Evolutionary conservation across 768 basidiomycete genomes (phyloP).

Genomic region (Lactarius vividus): DNA sequence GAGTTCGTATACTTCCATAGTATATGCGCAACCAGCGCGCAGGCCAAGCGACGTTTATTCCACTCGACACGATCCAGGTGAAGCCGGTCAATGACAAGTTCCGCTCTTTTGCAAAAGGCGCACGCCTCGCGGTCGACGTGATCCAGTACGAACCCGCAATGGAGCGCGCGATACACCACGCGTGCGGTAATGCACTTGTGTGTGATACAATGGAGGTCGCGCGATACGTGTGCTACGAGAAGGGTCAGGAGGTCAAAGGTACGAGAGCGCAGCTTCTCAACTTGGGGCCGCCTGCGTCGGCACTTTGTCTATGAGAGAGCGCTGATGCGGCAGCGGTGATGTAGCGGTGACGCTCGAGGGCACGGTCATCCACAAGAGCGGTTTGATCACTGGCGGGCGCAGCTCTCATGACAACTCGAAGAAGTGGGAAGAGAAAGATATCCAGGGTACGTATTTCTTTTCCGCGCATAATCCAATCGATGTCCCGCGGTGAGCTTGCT

Average conservation of each 20-base stretch:
- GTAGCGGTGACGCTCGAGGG: conserved; percentile 95
- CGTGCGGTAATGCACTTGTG: conserved; percentile 91
- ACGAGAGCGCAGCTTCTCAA: conserved; percentile 24
- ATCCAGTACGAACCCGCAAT: conserved; percentile 68
- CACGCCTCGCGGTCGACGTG: conserved; percentile 58
- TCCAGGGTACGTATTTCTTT: conserved; percentile 59
- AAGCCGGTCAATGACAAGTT: conserved; percentile 95
- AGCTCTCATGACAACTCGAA: conserved; percentile 72
- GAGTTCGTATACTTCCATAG: conserved; percentile 37
- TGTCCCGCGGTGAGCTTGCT: neutral
- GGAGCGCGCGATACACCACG: conserved; percentile 94
- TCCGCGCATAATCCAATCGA: neutral
- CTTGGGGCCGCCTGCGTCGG: neutral
- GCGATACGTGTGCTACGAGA: conserved; percentile 86
- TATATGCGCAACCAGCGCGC: conserved; percentile 94
- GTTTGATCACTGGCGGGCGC: conserved; percentile 92
- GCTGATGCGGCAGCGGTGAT: neutral
- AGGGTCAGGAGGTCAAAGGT: conserved; percentile 97
- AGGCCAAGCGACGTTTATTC: conserved; percentile 96
- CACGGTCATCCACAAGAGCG: conserved; percentile 96
- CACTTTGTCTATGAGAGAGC: neutral
- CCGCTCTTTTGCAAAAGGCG: conserved; percentile 81
- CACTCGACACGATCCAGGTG: conserved; percentile 94
- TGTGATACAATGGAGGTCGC: conserved; percentile 97
- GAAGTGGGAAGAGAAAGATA: conserved; percentile 94